phyloP scores from a whole-genome alignment of 2,329 filamentous ascomycete species.

The Aspergillus bombycis region DNA sequence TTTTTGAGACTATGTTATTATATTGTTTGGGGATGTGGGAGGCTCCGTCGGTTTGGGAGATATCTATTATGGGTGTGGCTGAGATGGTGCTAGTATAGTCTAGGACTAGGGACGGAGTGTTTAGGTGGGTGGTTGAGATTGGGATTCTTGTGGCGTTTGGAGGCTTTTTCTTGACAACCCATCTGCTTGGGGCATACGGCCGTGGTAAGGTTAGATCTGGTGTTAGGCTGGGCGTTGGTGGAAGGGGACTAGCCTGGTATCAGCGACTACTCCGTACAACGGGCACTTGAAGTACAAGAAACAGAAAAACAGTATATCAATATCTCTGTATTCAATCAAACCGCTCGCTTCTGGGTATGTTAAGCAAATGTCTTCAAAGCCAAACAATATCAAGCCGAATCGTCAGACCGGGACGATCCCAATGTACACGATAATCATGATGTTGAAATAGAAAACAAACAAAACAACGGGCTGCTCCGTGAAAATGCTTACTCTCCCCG shows the following conservation, averaged over 20 bases:
- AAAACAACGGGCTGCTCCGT: constrained; percentile 34
- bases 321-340: constrained; percentile 20
- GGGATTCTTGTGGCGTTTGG: not conserved
- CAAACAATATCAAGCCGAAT: constrained; percentile 26
- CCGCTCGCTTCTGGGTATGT: constrained; percentile 29
- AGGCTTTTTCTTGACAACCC: not conserved
- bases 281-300: no score
- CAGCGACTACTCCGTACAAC: no score
- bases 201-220: not conserved
- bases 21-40: no score
- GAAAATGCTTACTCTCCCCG: constrained; percentile 33
- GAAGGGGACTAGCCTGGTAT: not conserved
- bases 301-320: not conserved
- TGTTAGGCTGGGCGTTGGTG: not conserved
- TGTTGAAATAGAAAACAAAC: constrained; percentile 17
- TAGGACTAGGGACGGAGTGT: not conserved
- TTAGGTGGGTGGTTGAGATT: not conserved
- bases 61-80: not conserved
- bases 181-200: not conserved
- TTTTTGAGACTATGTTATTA: no score
- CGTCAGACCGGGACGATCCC: constrained; percentile 29
- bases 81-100: not conserved
- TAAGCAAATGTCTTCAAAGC: constrained; percentile 31
- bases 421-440: constrained; percentile 28
- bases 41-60: no score